Evolutionary conservation across 192 early-diverging fungal species (phyloP), one percentile per base, ranked within the genome.

Genomic region (Endogone sp.): DNA sequence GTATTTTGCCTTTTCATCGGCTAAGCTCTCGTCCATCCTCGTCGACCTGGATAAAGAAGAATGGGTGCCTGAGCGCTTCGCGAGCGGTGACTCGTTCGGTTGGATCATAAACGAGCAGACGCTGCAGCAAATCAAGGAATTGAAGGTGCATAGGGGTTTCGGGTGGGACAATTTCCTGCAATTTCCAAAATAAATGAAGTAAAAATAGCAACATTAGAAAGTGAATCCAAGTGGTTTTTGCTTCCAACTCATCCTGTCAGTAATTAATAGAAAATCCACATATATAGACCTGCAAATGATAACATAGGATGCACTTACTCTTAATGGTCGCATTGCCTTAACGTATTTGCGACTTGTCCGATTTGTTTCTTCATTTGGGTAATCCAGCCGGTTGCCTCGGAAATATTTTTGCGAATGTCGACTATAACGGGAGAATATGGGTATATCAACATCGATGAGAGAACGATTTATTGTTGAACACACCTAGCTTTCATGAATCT

Each of bases 51-150:
- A 81, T 79, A 65, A 84, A 77, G 74, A 98, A 93, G 74, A 97
- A 98, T 31, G 87, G 89, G 73, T 97, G 95, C 25, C 86, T 74
- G 60, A 95, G 82, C 3, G 96, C 96, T 56, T 94, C 84, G 16
- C 85, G 80, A 13, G 96, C 95, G 3, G 92, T 85, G n/a, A n/a
- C n/a, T n/a, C n/a, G n/a, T n/a, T n/a, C n/a, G n/a, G n/a, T n/a
- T n/a, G n/a, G n/a, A n/a, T n/a, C n/a, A n/a, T n/a, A n/a, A n/a
- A n/a, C n/a, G n/a, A n/a, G n/a, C n/a, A n/a, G n/a, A n/a, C n/a
- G n/a, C n/a, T n/a, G n/a, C n/a, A n/a, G n/a, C n/a, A n/a, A n/a
- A n/a, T n/a, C n/a, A n/a, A n/a, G n/a, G 49, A 97, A 90, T 44
- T 95, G 84, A 26, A 88, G 67, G 85, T 70, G 76, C 94, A 88